Evolutionary conservation across 176 grass and related monocot species (phyloP).

Genomic region (Aegilops umbellulata): DNA sequence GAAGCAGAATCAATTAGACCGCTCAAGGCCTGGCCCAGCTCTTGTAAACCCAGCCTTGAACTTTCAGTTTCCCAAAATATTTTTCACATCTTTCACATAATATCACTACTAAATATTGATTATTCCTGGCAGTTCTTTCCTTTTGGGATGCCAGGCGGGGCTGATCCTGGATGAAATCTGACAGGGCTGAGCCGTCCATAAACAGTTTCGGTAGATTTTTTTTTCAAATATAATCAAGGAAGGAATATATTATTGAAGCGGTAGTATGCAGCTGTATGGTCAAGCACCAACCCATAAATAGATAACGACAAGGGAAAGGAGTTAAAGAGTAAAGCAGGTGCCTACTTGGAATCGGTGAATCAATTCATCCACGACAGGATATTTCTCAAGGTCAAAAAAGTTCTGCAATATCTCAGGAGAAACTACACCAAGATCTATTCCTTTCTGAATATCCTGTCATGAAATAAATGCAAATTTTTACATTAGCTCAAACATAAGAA

Average conservation of each 20-base stretch:
- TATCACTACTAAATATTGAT: neutral
- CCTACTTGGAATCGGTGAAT: constrained; percentile 93
- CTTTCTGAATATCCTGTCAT: constrained; percentile 84
- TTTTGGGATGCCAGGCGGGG: neutral
- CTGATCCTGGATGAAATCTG: neutral
- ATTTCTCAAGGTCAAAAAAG: constrained; percentile 98
- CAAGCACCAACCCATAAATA: neutral
- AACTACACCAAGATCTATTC: constrained; percentile 93
- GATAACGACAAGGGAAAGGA: constrained; percentile 7
- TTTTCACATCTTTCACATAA: neutral
- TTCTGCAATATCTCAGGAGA: constrained; percentile 97
- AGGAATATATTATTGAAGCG: neutral
- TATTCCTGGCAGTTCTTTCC: neutral
- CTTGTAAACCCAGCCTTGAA: neutral
- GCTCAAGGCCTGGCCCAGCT: neutral
- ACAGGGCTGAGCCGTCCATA: neutral
- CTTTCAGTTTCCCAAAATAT: neutral
- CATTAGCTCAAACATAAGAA: constrained; percentile 7
- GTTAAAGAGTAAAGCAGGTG: neutral
- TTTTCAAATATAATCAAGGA: neutral
- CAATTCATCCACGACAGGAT: constrained; percentile 79
- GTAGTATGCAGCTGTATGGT: neutral
- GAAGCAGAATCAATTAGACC: neutral
- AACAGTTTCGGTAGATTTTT: neutral
- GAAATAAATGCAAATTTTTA: constrained; percentile 19